Base-by-base conservation (phyloP, 2,329 filamentous ascomycete genomes). In the Alternaria dauci region DNA sequence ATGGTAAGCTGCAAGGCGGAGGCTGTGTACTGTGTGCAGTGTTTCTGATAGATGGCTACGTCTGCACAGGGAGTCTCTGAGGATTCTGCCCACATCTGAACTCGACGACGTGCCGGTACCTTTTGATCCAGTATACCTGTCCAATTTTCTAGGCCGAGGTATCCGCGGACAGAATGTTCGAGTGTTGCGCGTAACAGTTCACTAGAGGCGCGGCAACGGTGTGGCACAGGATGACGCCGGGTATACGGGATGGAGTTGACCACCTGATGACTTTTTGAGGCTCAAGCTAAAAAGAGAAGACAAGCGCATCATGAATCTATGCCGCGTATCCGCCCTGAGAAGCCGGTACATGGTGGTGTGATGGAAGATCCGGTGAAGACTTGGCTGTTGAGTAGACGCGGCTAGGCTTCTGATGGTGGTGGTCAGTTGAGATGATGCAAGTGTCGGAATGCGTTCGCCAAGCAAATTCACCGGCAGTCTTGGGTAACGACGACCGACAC, bases 221-320 rank as follows among this genome's bases (percentile, higher is more conserved):
- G 58, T 64, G 61, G 65, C 61, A 60, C 52, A 64, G 39, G 55
- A 56, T 61, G 57, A 60, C 46, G 53, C 63, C 62, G 61, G 66
- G 28, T 66, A 61, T 58, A 48, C 61, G 61, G 63, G 62, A 51
- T 56, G 38, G 46, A 57, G 30, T 56, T 67, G 66, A 55, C 59
- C 63, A 68, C 61, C 46, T 65, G 63, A 65, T 46, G 53, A 32
- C 42, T 44, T 55, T 36, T 36, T 58, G 55, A 63, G 62, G 59
- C 63, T 65, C 61, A 62, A 61, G 59, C 57, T 62, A 58, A 66
- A 26, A 39, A 47, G 28, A 44, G 38, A 32, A 55, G 43, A 51
- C 46, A 58, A 34, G 42, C 28, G 34, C n/a, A 39, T 39, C 52
- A 42, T 34, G 43, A 9, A 16, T 34, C 16, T 20, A 18, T 34